Evolutionary conservation across 2,329 filamentous ascomycete species (phyloP).

Genomic region (Talaromyces rugulosus): DNA sequence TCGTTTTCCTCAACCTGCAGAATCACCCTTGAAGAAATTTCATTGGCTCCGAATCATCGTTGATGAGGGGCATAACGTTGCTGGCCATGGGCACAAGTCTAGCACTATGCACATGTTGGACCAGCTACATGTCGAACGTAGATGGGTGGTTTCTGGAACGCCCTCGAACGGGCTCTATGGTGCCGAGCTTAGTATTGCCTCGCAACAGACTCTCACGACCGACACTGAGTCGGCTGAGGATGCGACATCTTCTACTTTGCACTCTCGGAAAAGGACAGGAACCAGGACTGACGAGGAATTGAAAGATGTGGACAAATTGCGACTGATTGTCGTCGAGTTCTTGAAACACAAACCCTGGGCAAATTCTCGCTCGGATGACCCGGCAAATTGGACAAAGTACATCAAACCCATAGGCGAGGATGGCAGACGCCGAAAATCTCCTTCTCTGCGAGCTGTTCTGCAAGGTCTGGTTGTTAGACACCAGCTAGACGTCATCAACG

Average conservation of each 20-base stretch:
- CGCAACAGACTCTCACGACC: constrained; percentile 32
- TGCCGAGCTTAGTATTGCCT: constrained; percentile 57
- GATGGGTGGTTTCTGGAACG: constrained; percentile 89
- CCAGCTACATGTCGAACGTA: constrained; percentile 59
- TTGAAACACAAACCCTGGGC: constrained; percentile 76
- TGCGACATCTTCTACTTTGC: constrained; percentile 27
- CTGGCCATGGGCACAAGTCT: constrained; percentile 60
- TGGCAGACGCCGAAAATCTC: constrained; percentile 44
- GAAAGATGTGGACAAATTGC: constrained; percentile 62
- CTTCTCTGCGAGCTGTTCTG: constrained; percentile 61
- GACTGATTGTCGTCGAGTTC: constrained; percentile 65
- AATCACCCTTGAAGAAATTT: constrained; percentile 63
- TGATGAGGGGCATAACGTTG: constrained; percentile 85
- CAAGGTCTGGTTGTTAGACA: constrained; percentile 80
- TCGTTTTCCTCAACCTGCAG: constrained; percentile 43
- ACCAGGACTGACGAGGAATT: constrained; percentile 51
- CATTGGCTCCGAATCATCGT: constrained; percentile 88
- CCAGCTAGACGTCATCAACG: constrained; percentile 63
- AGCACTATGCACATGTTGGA: constrained; percentile 53
- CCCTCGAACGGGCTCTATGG: constrained; percentile 81
- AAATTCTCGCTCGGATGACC: constrained; percentile 55
- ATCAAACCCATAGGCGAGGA: constrained; percentile 59
- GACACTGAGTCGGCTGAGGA: constrained; percentile 30
- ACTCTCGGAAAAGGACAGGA: constrained; percentile 31
- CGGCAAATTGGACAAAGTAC: constrained; percentile 69